A percentile compares a stretch with the other conserved stretches of the same genome.
Conservation (phyloP, 108 stramenopile species). For the Schizochytrium sp. region DNA sequence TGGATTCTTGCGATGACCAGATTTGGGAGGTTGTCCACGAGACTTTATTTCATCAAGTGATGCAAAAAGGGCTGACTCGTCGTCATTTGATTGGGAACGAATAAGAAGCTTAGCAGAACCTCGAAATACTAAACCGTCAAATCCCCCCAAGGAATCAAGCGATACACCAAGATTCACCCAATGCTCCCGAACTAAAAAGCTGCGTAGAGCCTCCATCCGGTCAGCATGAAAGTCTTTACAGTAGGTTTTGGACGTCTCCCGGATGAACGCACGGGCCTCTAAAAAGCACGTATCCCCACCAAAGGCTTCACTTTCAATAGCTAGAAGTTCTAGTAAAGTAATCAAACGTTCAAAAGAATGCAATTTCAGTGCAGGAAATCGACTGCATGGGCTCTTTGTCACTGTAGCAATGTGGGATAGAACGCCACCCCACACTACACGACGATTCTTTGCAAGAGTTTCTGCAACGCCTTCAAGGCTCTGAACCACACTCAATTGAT, state of each 20-base stretch:
- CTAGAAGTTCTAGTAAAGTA: slow-evolving; percentile 9
- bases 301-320: slow-evolving; percentile 3
- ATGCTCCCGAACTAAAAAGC: slow-evolving; percentile 34
- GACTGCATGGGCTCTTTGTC: background rate
- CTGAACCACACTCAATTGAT: background rate
- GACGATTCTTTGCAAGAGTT: background rate
- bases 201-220: slow-evolving; percentile 37
- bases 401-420: slow-evolving; percentile 32
- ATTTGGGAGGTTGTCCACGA: background rate
- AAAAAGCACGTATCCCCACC: slow-evolving; percentile 25
- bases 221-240: slow-evolving; percentile 46
- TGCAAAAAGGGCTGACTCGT: background rate
- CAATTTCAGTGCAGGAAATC: slow-evolving; percentile 12
- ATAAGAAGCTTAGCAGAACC: background rate
- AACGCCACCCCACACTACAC: slow-evolving; percentile 22
- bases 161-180: slow-evolving; percentile 12
- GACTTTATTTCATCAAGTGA: background rate
- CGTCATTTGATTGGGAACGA: slow-evolving; percentile 7
- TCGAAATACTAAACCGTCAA: slow-evolving; percentile 18
- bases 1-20: background rate
- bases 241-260: slow-evolving; percentile 28
- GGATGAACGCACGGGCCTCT: slow-evolving; percentile 48
- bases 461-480: background rate
- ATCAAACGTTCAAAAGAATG: slow-evolving; percentile 8
- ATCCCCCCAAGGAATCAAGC: slow-evolving; percentile 6